These are phyloP conservation scores for Podospora didyma DNA, from an alignment of 495 filamentous ascomycete species.

Conservation along the genomic window DNA sequence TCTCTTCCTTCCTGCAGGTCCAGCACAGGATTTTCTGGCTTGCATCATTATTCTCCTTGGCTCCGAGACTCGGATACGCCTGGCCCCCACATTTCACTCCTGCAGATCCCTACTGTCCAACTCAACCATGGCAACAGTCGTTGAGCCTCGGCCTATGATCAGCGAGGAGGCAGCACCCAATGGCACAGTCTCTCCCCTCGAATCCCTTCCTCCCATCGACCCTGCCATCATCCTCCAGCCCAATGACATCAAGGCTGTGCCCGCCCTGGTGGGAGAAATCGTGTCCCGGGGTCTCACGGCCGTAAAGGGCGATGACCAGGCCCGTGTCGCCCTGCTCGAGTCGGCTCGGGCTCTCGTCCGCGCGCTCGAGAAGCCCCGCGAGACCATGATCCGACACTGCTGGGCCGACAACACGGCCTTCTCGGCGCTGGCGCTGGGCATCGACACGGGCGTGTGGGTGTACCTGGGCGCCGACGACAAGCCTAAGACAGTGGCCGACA, in stretches of 20 bases:
- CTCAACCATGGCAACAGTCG: too few relatives aligned
- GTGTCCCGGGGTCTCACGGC: background rate
- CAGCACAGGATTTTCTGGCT: too few relatives aligned
- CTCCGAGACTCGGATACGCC: too few relatives aligned
- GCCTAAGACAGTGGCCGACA: background rate
- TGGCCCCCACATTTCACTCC: too few relatives aligned
- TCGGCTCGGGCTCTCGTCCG: constrained; percentile 12
- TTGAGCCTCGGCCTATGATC: too few relatives aligned
- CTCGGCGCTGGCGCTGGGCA: background rate
- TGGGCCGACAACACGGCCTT: constrained; percentile 17
- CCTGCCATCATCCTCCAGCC: background rate
- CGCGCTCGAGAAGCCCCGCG: constrained; percentile 26
- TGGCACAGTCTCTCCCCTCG: too few relatives aligned
- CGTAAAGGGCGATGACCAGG: background rate
- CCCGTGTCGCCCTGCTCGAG: constrained; percentile 8
- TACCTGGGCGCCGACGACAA: background rate
- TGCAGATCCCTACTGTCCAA: too few relatives aligned
- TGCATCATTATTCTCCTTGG: too few relatives aligned
- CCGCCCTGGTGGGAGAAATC: background rate
- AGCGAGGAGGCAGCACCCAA: too few relatives aligned
- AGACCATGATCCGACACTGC: constrained; percentile 30
- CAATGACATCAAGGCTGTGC: background rate
- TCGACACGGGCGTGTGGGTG: constrained; percentile 3
- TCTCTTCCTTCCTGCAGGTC: too few relatives aligned
- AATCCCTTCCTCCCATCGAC: too few relatives aligned